Percentiles rank a stretch among this genome's conserved stretches.
Evolutionary conservation across 768 basidiomycete species (phyloP).

Genomic region (Omphalotus guepiniiformis): DNA sequence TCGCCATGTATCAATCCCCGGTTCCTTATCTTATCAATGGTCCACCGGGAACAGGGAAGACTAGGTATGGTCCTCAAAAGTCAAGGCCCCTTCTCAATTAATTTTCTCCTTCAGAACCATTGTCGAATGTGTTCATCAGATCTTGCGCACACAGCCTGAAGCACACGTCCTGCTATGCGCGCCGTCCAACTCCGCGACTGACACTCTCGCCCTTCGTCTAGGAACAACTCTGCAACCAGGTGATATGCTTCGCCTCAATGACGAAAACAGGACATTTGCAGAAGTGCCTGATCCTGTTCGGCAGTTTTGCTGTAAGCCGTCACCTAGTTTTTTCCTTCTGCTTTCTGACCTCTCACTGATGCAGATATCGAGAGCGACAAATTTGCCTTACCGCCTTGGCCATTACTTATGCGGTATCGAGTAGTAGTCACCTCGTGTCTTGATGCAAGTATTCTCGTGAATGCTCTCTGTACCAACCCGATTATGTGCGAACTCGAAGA

Average conservation of each 20-base stretch:
- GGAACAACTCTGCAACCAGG: slow-evolving; percentile 32
- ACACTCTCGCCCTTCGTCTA: slow-evolving; percentile 41
- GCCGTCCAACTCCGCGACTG: slow-evolving; percentile 48
- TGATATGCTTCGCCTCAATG: slow-evolving; percentile 46
- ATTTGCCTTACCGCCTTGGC: slow-evolving; percentile 43
- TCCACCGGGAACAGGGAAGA: slow-evolving; percentile 51
- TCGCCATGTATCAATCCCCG: slow-evolving; percentile 39
- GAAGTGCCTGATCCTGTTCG: slow-evolving; percentile 42
- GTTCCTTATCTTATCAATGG: slow-evolving; percentile 46
- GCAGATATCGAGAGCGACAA: slow-evolving; percentile 43
- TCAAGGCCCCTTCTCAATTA: too few species aligned
- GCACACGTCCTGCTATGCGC: slow-evolving; percentile 47
- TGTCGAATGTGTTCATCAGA: slow-evolving; percentile 45
- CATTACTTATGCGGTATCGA: slow-evolving; percentile 39
- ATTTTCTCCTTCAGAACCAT: slow-evolving; percentile 31
- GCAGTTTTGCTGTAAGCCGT: slow-evolving; percentile 42
- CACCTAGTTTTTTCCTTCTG: neutral
- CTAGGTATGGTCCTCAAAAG: slow-evolving; percentile 38
- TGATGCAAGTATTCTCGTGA: slow-evolving; percentile 40
- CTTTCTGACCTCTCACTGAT: neutral
- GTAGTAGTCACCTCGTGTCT: slow-evolving; percentile 45
- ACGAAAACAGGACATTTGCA: slow-evolving; percentile 45
- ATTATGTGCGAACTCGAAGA: slow-evolving; percentile 36
- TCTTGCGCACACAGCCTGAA: slow-evolving; percentile 42
- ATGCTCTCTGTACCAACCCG: slow-evolving; percentile 41